Evolutionary conservation across 805 yeast genomes (phyloP).

Genomic region (Candida lessepsii): DNA sequence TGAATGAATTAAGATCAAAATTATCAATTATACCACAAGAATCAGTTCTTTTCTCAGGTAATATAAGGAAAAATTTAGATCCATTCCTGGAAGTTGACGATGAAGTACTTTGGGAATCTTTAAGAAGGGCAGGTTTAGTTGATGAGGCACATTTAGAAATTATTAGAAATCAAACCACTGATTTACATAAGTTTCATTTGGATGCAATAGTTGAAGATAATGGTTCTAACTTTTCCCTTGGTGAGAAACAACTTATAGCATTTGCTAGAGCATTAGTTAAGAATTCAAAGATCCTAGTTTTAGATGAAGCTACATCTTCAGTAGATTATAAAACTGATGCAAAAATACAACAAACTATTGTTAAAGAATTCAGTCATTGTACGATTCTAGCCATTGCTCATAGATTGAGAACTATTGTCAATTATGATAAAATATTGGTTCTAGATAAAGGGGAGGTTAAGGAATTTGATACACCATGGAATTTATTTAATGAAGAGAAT

Average conservation of each 20-base stretch:
- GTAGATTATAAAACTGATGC: conserved; percentile 87
- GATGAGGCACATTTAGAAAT: conserved; percentile 28
- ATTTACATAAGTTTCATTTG: conserved; percentile 37
- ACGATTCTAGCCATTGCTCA: conserved; percentile 88
- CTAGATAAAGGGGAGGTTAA: conserved; percentile 76
- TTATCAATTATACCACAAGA: conserved; percentile 71
- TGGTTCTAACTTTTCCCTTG: conserved; percentile 70
- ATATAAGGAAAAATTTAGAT: conserved; percentile 58
- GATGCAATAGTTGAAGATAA: conserved; percentile 56
- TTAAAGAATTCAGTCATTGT: conserved; percentile 62
- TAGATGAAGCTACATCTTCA: conserved; percentile 81
- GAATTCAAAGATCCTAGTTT: conserved; percentile 68
- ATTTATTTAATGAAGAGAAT: conserved; percentile 50
- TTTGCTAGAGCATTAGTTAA: conserved; percentile 81
- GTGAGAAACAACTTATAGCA: conserved; percentile 76
- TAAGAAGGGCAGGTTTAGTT: conserved; percentile 55
- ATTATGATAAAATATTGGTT: conserved; percentile 75
- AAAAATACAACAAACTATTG: conserved; percentile 72
- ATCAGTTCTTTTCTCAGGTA: conserved; percentile 62
- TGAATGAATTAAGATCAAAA: conserved; percentile 53
- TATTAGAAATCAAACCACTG: conserved; percentile 26
- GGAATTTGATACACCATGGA: conserved; percentile 75
- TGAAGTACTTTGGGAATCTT: conserved; percentile 54
- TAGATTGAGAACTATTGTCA: conserved; percentile 68
- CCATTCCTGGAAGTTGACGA: conserved; percentile 55